Percentiles rank a stretch among this genome's conserved stretches.
Evolutionary conservation across 2,329 filamentous ascomycete genomes (phyloP).

Genomic region (Claviceps paspali): DNA sequence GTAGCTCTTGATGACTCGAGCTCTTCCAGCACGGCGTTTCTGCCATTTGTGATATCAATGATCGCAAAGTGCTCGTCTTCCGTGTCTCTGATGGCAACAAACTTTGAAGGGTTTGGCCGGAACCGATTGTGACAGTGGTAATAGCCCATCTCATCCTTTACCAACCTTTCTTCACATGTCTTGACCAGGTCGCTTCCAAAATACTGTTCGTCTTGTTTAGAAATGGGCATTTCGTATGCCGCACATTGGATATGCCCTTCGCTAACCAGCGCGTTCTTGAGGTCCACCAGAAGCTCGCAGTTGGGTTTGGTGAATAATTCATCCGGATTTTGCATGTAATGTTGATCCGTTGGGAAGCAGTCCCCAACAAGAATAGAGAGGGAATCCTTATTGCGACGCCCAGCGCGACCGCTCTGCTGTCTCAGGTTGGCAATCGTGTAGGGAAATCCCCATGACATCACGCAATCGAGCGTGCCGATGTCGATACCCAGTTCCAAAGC

Average conservation of each 20-base stretch:
- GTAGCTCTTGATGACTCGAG: slow-evolving; percentile 91
- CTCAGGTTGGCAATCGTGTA: slow-evolving; percentile 90
- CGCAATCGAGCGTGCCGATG: slow-evolving; percentile 85
- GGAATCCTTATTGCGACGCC: slow-evolving; percentile 83
- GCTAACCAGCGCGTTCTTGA: slow-evolving; percentile 79
- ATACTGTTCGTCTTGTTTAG: slow-evolving; percentile 58
- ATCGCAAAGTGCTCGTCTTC: slow-evolving; percentile 87
- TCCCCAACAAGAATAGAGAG: slow-evolving; percentile 82
- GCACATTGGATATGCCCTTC: slow-evolving; percentile 95
- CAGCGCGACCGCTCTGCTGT: slow-evolving; percentile 87
- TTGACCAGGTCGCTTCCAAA: slow-evolving; percentile 60
- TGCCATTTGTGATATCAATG: slow-evolving; percentile 68
- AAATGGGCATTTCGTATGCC: slow-evolving; percentile 89
- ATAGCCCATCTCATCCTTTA: slow-evolving; percentile 62
- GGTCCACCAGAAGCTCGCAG: slow-evolving; percentile 73
- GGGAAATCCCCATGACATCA: slow-evolving; percentile 86
- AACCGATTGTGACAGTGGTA: slow-evolving; percentile 86
- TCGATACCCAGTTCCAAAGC: slow-evolving; percentile 90
- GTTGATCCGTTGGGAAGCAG: slow-evolving; percentile 78
- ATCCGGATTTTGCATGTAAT: slow-evolving; percentile 93
- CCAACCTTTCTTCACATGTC: slow-evolving; percentile 59
- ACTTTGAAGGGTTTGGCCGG: slow-evolving; percentile 66
- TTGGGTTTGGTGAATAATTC: slow-evolving; percentile 90
- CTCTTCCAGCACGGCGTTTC: slow-evolving; percentile 81
- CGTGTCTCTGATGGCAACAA: slow-evolving; percentile 77